Evolutionary conservation across 805 yeast species (phyloP).

Genomic region (Saccharomycopsis capsularis): DNA sequence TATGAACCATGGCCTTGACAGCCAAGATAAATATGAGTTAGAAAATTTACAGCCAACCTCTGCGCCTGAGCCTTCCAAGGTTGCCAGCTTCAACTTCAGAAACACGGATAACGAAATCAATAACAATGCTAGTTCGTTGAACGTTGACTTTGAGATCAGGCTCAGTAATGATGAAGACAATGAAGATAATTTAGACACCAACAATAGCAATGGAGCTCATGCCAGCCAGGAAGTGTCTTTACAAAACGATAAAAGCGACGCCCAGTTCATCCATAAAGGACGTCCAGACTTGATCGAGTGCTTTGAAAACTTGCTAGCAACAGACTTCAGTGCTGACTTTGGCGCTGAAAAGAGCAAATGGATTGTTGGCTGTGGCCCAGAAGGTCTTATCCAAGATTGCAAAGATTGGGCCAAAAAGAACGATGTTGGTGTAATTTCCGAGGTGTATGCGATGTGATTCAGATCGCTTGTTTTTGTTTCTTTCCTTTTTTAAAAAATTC

Average conservation of each 20-base stretch:
- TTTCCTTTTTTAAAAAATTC: too few species aligned
- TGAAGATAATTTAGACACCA: too few species aligned
- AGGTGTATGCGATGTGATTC: slow-evolving; percentile 31
- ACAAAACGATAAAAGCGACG: too few species aligned
- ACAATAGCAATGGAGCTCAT: too few species aligned
- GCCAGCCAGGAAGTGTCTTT: too few species aligned
- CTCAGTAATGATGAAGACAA: not conserved
- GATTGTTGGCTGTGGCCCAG: slow-evolving; percentile 57
- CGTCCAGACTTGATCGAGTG: slow-evolving; percentile 35
- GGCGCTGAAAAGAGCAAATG: slow-evolving; percentile 32
- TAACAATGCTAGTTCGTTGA: too few species aligned
- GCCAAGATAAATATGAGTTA: not conserved
- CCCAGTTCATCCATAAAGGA: slow-evolving; percentile 25
- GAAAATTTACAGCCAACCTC: not conserved
- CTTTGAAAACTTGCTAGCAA: slow-evolving; percentile 24
- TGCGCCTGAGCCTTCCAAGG: not conserved
- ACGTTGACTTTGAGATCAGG: not conserved
- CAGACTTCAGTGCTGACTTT: not conserved
- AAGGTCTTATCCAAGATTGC: slow-evolving; percentile 36
- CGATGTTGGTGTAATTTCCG: slow-evolving; percentile 35
- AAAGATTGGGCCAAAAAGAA: slow-evolving; percentile 32
- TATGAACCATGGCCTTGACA: too few species aligned
- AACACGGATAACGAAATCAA: not conserved
- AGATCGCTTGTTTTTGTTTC: not conserved
- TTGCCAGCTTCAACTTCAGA: not conserved